Evolutionary conservation across 2,329 filamentous ascomycete species (phyloP).

Genomic region (Apiospora hydei): DNA sequence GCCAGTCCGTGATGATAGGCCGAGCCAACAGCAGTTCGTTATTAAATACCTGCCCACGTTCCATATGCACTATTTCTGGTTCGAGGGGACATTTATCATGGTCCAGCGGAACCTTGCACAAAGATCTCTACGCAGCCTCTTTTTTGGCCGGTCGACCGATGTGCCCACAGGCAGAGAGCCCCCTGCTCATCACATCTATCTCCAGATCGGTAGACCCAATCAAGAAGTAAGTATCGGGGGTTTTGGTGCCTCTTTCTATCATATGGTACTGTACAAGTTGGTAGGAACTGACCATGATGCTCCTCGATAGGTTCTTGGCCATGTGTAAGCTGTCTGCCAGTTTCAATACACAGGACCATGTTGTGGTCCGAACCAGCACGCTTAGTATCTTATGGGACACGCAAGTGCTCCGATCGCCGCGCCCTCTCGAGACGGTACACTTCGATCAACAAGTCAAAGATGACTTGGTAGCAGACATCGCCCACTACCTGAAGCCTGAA

Average conservation of each 20-base stretch:
- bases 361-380: background rate
- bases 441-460: background rate
- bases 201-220: slow-evolving; percentile 6
- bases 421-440: slow-evolving; percentile 10
- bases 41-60: slow-evolving; percentile 4
- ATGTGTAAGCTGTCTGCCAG: background rate
- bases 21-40: background rate
- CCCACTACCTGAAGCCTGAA: background rate
- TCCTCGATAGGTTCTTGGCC: background rate
- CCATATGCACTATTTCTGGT: background rate
- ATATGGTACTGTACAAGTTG: background rate
- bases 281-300: background rate
- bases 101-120: background rate
- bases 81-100: slow-evolving; percentile 8
- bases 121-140: background rate
- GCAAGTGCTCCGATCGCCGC: background rate
- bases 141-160: background rate
- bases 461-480: slow-evolving; percentile 1
- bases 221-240: background rate
- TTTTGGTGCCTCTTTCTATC: background rate
- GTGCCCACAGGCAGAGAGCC: background rate
- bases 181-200: background rate
- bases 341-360: background rate
- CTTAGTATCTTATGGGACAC: background rate
- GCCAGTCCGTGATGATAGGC: background rate